These are phyloP conservation scores for Eremothecium sinecaudum DNA, from an alignment of 1,139 yeast species.

Conservation along the genomic window DNA sequence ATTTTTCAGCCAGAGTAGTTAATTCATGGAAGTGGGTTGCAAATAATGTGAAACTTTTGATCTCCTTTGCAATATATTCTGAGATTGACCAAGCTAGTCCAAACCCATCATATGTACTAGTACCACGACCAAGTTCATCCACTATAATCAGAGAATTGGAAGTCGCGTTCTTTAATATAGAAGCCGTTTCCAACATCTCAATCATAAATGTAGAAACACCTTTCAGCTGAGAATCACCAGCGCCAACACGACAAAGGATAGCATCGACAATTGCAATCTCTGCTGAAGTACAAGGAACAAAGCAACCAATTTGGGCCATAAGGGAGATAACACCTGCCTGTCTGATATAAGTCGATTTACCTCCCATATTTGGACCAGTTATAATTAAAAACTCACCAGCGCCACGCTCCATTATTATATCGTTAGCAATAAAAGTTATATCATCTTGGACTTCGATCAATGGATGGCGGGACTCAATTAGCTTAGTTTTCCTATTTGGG, in stretches of 20 bases:
- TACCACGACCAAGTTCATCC: constrained; percentile 94
- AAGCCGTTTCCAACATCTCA: constrained; percentile 93
- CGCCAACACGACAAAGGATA: constrained; percentile 93
- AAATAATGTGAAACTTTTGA: constrained; percentile 73
- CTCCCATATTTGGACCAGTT: constrained; percentile 99
- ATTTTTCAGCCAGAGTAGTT: constrained; percentile 61
- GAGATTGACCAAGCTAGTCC: constrained; percentile 96
- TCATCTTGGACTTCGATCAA: constrained; percentile 90
- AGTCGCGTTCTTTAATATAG: constrained; percentile 81
- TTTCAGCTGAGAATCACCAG: constrained; percentile 92
- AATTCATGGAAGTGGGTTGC: constrained; percentile 97
- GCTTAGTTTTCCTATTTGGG: constrained; percentile 41
- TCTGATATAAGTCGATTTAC: constrained; percentile 88
- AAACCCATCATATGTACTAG: constrained; percentile 95
- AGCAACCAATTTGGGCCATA: constrained; percentile 89
- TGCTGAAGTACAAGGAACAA: constrained; percentile 68
- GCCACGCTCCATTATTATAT: constrained; percentile 46
- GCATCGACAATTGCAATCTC: constrained; percentile 82
- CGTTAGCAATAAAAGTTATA: constrained; percentile 77
- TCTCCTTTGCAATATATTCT: constrained; percentile 63
- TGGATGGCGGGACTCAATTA: constrained; percentile 81
- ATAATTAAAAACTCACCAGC: constrained; percentile 65
- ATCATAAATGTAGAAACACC: constrained; percentile 98
- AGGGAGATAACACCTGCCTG: constrained; percentile 84
- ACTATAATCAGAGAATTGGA: constrained; percentile 77